phyloP scores from a whole-genome alignment of 805 yeast species.

The Wickerhamiella spandovensis region DNA sequence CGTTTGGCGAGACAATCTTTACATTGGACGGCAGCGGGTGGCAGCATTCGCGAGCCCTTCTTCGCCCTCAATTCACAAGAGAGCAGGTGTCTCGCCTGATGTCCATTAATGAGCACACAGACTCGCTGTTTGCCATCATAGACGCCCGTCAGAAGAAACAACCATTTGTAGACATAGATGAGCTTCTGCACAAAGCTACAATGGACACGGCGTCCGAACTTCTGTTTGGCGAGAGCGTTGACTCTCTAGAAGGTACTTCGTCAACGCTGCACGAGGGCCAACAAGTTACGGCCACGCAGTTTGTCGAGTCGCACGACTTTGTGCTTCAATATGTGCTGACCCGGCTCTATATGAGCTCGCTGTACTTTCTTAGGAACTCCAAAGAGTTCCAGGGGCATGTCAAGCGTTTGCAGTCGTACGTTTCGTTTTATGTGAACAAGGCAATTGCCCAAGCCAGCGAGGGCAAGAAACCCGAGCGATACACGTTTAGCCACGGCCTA shows the following conservation, averaged over 20 bases:
- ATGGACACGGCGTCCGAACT: conserved; percentile 22
- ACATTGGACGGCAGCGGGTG: conserved; percentile 22
- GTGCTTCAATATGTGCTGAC: conserved; percentile 18
- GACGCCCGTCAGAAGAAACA: conserved; percentile 6
- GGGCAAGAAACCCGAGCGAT: conserved; percentile 25
- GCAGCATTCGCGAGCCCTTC: conserved; percentile 22
- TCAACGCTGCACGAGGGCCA: conserved; percentile 5
- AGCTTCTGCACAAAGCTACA: conserved; percentile 14
- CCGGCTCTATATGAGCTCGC: conserved; percentile 14
- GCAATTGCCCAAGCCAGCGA: conserved; percentile 25
- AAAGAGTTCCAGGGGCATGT: conserved; percentile 25
- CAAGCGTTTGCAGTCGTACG: conserved; percentile 25
- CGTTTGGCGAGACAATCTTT: conserved; percentile 22
- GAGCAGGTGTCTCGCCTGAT: conserved; percentile 9
- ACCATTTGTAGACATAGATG: conserved; percentile 16
- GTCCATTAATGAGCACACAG: conserved; percentile 15
- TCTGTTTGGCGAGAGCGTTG: conserved; percentile 18
- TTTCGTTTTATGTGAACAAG: conserved; percentile 29
- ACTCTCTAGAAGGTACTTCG: conserved; percentile 12
- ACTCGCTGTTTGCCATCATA: conserved; percentile 11
- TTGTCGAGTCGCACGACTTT: conserved; percentile 16
- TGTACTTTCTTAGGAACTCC: conserved; percentile 16
- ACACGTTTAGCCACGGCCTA: conserved; percentile 36
- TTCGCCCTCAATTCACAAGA: conserved; percentile 21
- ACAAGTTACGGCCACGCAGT: conserved; percentile 10